Conservation (phyloP, 2,329 filamentous ascomycete species). For the Fusarium sp. region DNA sequence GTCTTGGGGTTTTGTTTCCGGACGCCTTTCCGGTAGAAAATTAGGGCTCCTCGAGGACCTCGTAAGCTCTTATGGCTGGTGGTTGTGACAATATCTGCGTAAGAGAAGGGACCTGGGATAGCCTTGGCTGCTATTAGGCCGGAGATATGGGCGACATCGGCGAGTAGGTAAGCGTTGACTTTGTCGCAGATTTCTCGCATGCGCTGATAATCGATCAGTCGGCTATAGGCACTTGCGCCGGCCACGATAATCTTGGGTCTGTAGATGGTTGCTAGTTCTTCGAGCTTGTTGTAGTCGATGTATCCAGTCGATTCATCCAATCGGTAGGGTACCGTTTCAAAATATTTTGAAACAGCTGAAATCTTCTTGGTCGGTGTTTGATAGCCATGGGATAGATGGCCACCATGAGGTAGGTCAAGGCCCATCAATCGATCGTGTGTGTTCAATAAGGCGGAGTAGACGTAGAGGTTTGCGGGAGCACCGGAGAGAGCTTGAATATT, state of each 20-base stretch:
- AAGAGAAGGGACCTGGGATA: conserved; percentile 87
- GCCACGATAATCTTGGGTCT: conserved; percentile 96
- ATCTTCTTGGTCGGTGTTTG: conserved; percentile 96
- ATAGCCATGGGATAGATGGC: conserved; percentile 96
- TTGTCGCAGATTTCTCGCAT: conserved; percentile 94
- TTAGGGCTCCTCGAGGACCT: conserved; percentile 95
- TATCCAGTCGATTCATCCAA: conserved; percentile 89
- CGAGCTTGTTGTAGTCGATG: conserved; percentile 94
- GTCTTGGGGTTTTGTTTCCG: conserved; percentile 85
- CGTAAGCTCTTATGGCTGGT: conserved; percentile 98
- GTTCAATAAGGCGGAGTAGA: conserved; percentile 93
- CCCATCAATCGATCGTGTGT: conserved; percentile 97
- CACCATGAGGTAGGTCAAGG: conserved; percentile 94
- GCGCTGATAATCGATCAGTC: conserved; percentile 92
- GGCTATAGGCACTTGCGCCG: conserved; percentile 94
- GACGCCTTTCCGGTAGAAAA: conserved; percentile 97
- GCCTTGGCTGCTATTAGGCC: conserved; percentile 93
- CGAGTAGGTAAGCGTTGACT: conserved; percentile 89
- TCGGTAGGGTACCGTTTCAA: conserved; percentile 96
- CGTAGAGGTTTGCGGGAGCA: conserved; percentile 83
- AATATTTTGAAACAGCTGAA: conserved; percentile 98
- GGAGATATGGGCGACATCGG: conserved; percentile 98
- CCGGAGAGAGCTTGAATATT: conserved; percentile 76
- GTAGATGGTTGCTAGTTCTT: conserved; percentile 88
- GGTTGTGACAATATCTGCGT: conserved; percentile 95